Percentiles rank a stretch among this genome's conserved stretches.
Evolutionary conservation across 768 basidiomycete species (phyloP).

Genomic region (Macrolepiota dolichaula): DNA sequence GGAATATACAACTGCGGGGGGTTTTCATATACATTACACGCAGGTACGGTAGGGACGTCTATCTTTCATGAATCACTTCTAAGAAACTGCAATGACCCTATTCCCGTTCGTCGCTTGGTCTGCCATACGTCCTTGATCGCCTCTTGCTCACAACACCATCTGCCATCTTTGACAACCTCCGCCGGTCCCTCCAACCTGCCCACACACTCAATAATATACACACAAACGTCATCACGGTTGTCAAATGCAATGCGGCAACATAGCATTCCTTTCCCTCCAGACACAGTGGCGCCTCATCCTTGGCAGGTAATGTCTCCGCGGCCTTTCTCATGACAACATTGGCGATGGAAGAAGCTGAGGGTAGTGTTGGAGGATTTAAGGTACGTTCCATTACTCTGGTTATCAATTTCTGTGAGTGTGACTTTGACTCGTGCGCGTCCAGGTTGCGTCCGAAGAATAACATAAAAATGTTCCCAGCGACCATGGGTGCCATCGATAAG

Average conservation of each 20-base stretch:
- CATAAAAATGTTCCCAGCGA: slow-evolving; percentile 83
- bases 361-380: not conserved
- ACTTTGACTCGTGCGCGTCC: slow-evolving; percentile 56
- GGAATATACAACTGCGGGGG: too few species aligned
- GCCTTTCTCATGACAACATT: not conserved
- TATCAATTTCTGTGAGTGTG: not conserved
- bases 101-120: not conserved
- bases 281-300: slow-evolving; percentile 39
- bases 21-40: not conserved
- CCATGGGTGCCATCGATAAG: slow-evolving; percentile 67
- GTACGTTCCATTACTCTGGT: not conserved
- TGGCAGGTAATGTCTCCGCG: not conserved
- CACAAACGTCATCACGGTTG: slow-evolving; percentile 41
- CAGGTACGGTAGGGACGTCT: not conserved
- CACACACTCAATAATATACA: slow-evolving; percentile 46
- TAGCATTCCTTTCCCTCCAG: slow-evolving; percentile 60
- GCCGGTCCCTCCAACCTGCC: slow-evolving; percentile 47
- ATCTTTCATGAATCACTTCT: not conserved
- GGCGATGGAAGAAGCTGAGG: not conserved
- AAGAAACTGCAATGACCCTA: not conserved
- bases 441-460: slow-evolving; percentile 77
- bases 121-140: not conserved
- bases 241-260: slow-evolving; percentile 51
- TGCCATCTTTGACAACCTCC: slow-evolving; percentile 20
- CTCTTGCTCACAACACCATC: not conserved